Evolutionary conservation across 129 eudicot genomes (phyloP).

Genomic region (Escallonia rubra): DNA sequence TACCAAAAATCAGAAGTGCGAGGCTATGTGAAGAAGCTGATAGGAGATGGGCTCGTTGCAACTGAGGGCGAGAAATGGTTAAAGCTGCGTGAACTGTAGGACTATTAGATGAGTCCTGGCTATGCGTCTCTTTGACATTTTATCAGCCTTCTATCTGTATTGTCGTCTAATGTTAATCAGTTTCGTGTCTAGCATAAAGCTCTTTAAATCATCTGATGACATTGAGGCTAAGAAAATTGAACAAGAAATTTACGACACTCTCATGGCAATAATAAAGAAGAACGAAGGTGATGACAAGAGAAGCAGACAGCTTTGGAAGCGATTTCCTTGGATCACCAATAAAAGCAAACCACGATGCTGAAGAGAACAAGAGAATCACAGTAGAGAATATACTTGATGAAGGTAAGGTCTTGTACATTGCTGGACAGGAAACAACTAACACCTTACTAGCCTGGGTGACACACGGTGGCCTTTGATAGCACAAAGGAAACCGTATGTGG

Average conservation of each 20-base stretch:
- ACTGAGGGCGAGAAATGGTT: slow-evolving; percentile 48
- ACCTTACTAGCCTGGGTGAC: slow-evolving; percentile 25
- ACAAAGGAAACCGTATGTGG: no score
- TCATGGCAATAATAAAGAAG: slow-evolving; percentile 7
- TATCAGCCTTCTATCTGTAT: no score
- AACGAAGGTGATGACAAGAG: slow-evolving; percentile 9
- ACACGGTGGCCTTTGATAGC: no score
- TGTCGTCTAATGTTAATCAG: background rate
- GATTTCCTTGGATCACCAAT: slow-evolving; percentile 26
- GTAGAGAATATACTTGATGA: slow-evolving; percentile 21
- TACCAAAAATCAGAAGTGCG: slow-evolving; percentile 20
- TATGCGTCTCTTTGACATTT: no score
- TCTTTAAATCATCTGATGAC: slow-evolving; percentile 15
- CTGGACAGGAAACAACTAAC: slow-evolving; percentile 36
- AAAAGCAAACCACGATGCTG: slow-evolving; percentile 12
- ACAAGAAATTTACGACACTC: slow-evolving; percentile 2
- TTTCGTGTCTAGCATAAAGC: background rate
- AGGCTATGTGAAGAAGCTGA: slow-evolving; percentile 24
- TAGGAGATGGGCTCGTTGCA: slow-evolving; percentile 42
- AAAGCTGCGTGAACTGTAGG: slow-evolving; percentile 12
- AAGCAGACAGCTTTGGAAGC: slow-evolving; percentile 8
- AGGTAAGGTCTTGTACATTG: slow-evolving; percentile 29
- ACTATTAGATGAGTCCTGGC: no score
- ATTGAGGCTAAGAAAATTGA: slow-evolving; percentile 15
- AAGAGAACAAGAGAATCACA: slow-evolving; percentile 12